Evolutionary conservation across 768 basidiomycete genomes (phyloP).

Genomic region (Hericium rajendrae): DNA sequence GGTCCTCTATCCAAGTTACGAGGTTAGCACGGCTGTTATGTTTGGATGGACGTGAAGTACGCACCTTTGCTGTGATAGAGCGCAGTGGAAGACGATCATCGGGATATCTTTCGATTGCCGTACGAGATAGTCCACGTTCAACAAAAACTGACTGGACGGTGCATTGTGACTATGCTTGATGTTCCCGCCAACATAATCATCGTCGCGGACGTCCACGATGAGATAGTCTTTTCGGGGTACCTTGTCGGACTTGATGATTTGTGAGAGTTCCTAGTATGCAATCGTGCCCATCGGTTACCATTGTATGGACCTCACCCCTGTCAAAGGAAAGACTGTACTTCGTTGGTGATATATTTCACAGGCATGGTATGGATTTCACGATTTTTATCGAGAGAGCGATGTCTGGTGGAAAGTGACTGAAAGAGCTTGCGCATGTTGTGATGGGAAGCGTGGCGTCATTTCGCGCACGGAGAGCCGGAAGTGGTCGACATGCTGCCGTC

Average conservation of each 20-base stretch:
- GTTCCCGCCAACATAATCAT: slow-evolving; percentile 72
- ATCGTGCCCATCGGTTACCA: too few relatives aligned
- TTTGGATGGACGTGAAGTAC: slow-evolving; percentile 17
- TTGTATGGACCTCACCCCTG: too few relatives aligned
- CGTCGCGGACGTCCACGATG: slow-evolving; percentile 80
- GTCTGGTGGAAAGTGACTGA: background rate
- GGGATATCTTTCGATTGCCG: slow-evolving; percentile 51
- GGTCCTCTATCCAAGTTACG: slow-evolving; percentile 47
- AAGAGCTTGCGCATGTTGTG: background rate
- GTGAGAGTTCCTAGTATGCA: slow-evolving; percentile 49
- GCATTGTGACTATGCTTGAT: slow-evolving; percentile 54
- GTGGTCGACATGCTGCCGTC: too few relatives aligned
- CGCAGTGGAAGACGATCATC: slow-evolving; percentile 69
- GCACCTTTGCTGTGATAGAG: slow-evolving; percentile 67
- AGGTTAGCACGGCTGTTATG: background rate
- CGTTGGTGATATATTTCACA: background rate
- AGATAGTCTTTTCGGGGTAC: slow-evolving; percentile 55
- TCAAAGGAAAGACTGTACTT: background rate
- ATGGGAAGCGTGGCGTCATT: background rate
- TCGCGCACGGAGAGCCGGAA: too few relatives aligned
- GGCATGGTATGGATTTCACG: background rate
- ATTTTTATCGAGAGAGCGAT: background rate
- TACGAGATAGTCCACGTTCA: slow-evolving; percentile 48
- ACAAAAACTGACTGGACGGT: slow-evolving; percentile 53
- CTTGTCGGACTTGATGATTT: slow-evolving; percentile 58